phyloP scores from a whole-genome alignment of 1,284 basidiomycete species.

The Heterobasidion irregulare region DNA sequence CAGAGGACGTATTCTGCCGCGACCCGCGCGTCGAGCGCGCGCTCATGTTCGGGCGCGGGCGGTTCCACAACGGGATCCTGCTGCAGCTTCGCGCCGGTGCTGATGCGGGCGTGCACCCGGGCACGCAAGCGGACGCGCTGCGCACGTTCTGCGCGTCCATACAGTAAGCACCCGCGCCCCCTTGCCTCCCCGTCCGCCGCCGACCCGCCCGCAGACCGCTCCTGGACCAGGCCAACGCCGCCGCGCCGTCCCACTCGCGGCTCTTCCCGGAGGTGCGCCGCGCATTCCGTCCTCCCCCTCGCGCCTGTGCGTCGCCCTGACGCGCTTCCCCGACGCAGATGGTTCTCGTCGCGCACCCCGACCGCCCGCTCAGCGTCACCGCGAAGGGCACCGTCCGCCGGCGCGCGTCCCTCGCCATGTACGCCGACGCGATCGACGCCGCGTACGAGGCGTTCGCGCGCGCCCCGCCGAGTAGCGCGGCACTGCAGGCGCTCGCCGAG shows the following conservation, averaged over 20 bases:
- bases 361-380: conserved; percentile 22
- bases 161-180: conserved; percentile 14
- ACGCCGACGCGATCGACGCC: conserved; percentile 20
- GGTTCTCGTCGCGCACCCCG: conserved; percentile 18
- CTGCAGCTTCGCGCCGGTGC: conserved; percentile 19
- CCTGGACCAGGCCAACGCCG: conserved; percentile 26
- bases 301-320: too few species aligned
- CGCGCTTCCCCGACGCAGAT: conserved; percentile 12
- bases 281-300: too few species aligned
- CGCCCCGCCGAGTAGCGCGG: neutral
- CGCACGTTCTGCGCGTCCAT: conserved; percentile 19
- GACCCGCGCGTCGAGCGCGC: conserved; percentile 15
- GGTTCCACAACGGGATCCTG: conserved; percentile 25
- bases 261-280: conserved; percentile 22
- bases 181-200: neutral
- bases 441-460: conserved; percentile 20
- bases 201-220: conserved; percentile 18
- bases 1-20: conserved; percentile 14
- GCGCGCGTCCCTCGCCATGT: conserved; percentile 18
- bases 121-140: conserved; percentile 11
- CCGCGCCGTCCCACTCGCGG: conserved; percentile 28
- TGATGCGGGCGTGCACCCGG: conserved; percentile 16
- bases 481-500: conserved; percentile 8
- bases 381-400: conserved; percentile 23
- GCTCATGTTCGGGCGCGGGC: conserved; percentile 30